Base-by-base conservation (phyloP, 805 yeast genomes). In the Teunomyces gatunensis region DNA sequence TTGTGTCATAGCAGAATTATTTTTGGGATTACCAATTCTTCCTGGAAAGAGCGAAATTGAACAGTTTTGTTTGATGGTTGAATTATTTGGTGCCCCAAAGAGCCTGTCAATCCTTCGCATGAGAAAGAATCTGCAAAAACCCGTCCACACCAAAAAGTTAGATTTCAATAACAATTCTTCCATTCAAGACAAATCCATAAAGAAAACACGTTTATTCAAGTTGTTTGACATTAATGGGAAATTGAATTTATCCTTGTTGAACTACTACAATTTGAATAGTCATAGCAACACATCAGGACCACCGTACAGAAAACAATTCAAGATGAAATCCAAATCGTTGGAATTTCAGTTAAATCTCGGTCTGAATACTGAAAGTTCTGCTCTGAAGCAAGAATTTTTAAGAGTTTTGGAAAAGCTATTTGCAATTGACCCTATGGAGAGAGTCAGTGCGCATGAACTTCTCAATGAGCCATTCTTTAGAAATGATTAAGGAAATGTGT, bases 1-100 rank as follows among this genome's bases (percentile, higher is more conserved):
- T 3, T 73, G 78, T 54, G 68, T 73, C 11, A 50, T 72, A 33
- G 64, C 67, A 0, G 78, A 73, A 50, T 47, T 73, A 15, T 69
- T 58, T 45, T 53, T 65, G 18, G 75, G 75, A 2, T 53, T 51
- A 15, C 75, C 77, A 0, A 50, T 79, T 10, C 69, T 80, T 33
- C 78, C 82, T 3, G 81, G 79, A 1, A 68, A 65, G 37, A 73
- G 73, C 47, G 84, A 80, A 51, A 59, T 67, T 27, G 81, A 78
- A 39, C 75, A 80, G 40, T 55, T 79, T 28, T 73, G 74, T 1
- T 59, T 65, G 17, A 68, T 73, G 9, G 44, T 77, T 3, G 78
- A 75, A 42, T 54, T 70, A 39, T 69, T 79, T 52, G 84, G 83
- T 1, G 62, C 71, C 1, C 84, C 84, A 0, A 60, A 69, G 5